Conservation (phyloP, 2,329 filamentous ascomycete genomes). For the Talaromyces sp. region DNA sequence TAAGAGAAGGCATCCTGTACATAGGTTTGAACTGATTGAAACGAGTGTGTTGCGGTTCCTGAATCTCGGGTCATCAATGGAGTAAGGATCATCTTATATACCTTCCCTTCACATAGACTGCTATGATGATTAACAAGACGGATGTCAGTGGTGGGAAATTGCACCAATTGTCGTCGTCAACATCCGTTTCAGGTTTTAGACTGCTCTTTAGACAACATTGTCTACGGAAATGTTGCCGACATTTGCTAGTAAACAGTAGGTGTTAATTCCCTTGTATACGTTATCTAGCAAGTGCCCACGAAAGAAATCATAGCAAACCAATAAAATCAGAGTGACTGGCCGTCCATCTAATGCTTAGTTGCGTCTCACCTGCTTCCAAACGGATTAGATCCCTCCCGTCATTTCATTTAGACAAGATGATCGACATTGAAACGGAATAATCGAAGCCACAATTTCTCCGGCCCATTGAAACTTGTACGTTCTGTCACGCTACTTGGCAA, state of each 20-base stretch:
- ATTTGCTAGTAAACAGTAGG: background rate
- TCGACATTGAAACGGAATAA: background rate
- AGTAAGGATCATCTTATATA: background rate
- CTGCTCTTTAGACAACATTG: background rate
- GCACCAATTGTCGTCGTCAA: background rate
- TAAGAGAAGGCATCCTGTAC: background rate
- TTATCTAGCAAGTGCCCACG: background rate
- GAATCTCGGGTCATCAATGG: background rate
- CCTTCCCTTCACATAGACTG: background rate
- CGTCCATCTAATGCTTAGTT: background rate
- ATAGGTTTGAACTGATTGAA: background rate
- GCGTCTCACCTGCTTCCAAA: background rate
- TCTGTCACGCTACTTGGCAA: background rate
- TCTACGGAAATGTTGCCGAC: background rate
- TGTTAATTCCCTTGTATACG: background rate
- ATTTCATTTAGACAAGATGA: background rate
- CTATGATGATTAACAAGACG: background rate
- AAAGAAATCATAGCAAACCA: background rate
- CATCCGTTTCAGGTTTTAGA: background rate
- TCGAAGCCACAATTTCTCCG: background rate
- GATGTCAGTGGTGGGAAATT: background rate
- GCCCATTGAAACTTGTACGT: background rate
- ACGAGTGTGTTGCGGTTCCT: background rate
- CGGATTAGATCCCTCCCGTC: background rate
- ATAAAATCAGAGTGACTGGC: background rate